These are phyloP conservation scores for Phaeolepiota aurea DNA, from an alignment of 768 basidiomycete species.

Conservation along the genomic window DNA sequence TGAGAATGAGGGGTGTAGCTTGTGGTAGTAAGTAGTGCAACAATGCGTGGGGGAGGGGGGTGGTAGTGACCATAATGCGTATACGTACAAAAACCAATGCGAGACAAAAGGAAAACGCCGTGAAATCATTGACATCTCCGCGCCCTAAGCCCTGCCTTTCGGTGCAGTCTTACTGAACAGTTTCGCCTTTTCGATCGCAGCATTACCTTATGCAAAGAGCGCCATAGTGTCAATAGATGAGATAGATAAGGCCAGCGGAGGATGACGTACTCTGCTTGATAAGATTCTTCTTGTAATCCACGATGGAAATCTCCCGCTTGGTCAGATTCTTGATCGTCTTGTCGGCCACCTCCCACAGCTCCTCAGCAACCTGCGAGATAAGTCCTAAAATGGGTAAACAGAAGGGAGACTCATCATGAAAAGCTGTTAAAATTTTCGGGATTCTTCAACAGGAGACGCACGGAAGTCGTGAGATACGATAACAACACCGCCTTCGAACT, in stretches of 20 bases:
- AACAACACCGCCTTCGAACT: slow-evolving; percentile 95
- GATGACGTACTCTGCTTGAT: slow-evolving; percentile 61
- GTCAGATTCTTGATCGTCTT: slow-evolving; percentile 90
- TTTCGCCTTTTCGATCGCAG: slow-evolving; percentile 88
- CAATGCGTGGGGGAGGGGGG: no score
- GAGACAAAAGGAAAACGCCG: no score
- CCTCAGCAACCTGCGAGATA: slow-evolving; percentile 96
- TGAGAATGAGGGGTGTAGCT: no score
- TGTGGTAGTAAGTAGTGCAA: no score
- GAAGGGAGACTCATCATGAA: neutral
- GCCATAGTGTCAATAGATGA: slow-evolving; percentile 1
- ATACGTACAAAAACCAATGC: no score
- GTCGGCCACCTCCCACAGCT: slow-evolving; percentile 97
- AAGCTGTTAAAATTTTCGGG: slow-evolving; percentile 1
- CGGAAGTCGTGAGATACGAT: slow-evolving; percentile 99
- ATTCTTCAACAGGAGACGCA: slow-evolving; percentile 27
- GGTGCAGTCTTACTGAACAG: slow-evolving; percentile 79
- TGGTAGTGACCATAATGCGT: no score
- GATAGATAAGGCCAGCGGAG: slow-evolving; percentile 4
- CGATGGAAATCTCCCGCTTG: slow-evolving; percentile 83
- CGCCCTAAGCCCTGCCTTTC: slow-evolving; percentile 62
- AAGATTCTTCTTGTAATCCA: slow-evolving; percentile 88
- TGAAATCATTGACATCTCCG: no score
- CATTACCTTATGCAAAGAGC: slow-evolving; percentile 42
- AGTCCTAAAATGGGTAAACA: slow-evolving; percentile 45